These are phyloP conservation scores for Hyaloperonospora brassicae DNA, from an alignment of 352 stramenopile species.

Conservation along the genomic window DNA sequence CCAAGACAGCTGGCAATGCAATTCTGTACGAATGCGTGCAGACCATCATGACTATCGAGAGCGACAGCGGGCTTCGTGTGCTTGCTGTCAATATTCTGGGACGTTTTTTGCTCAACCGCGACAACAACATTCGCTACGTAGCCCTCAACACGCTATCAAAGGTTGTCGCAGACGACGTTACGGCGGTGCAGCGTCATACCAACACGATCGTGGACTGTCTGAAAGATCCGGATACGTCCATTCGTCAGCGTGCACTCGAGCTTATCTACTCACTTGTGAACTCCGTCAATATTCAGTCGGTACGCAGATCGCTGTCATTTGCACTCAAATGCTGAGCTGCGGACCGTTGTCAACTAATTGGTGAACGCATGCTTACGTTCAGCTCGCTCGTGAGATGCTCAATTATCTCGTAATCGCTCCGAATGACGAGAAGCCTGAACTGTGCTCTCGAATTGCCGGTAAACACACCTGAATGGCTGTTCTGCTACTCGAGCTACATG, in stretches of 20 bases:
- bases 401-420: constrained; percentile 98
- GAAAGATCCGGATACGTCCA: constrained; percentile 97
- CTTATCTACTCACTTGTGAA: constrained; percentile 99
- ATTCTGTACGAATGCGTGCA: constrained; percentile 99
- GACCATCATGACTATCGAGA: constrained; percentile 98
- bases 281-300: constrained; percentile 91
- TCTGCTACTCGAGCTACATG: background rate
- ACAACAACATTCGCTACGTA: constrained; percentile 99
- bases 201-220: constrained; percentile 93
- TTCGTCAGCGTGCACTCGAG: constrained; percentile 97
- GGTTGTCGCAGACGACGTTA: constrained; percentile 84
- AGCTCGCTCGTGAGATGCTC: constrained; percentile 95
- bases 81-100: constrained; percentile 99
- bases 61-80: constrained; percentile 93
- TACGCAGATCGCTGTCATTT: constrained; percentile 17
- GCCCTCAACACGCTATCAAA: constrained; percentile 96
- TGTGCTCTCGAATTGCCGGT: constrained; percentile 93
- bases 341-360: background rate
- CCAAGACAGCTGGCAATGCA: constrained; percentile 98
- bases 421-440: constrained; percentile 89
- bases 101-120: constrained; percentile 96
- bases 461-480: constrained; percentile 26
- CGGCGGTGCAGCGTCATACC: constrained; percentile 95
- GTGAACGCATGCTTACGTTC: constrained; percentile 6
- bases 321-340: background rate